Percentiles rank a stretch among this genome's conserved stretches.
Evolutionary conservation across 805 yeast species (phyloP).

Genomic region (Wickerhamiella alocasiicola): DNA sequence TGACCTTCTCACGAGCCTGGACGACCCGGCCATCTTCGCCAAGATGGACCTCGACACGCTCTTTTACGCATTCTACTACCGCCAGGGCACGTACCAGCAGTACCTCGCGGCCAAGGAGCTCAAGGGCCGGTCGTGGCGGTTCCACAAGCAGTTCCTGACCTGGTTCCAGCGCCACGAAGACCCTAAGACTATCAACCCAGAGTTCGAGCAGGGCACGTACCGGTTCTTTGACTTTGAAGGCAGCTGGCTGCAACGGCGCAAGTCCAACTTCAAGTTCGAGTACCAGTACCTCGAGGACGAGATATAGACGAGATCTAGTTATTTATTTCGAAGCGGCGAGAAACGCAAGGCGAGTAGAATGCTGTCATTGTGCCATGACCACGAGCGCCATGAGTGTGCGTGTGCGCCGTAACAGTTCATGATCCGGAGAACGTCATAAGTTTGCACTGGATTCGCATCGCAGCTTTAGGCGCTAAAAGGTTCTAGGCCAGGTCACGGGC

Average conservation of each 20-base stretch:
- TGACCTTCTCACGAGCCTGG: conserved; percentile 45
- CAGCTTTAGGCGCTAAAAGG: too few species aligned
- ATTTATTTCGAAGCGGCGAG: too few species aligned
- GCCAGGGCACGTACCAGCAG: conserved; percentile 61
- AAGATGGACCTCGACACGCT: conserved; percentile 78
- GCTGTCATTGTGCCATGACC: too few species aligned
- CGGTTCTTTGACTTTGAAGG: conserved; percentile 78
- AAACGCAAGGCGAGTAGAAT: too few species aligned
- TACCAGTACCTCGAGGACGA: conserved; percentile 34
- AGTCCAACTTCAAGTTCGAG: conserved; percentile 44
- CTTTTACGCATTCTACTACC: conserved; percentile 84
- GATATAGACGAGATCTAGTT: conserved; percentile 14
- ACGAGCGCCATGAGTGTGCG: too few species aligned
- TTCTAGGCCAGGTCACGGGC: too few species aligned
- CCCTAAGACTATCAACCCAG: conserved; percentile 32
- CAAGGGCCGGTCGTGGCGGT: conserved; percentile 68
- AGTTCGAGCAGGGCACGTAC: conserved; percentile 42
- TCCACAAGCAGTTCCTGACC: conserved; percentile 56
- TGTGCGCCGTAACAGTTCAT: too few species aligned
- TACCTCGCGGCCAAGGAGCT: conserved; percentile 72
- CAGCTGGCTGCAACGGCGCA: conserved; percentile 50
- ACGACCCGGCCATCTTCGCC: conserved; percentile 45
- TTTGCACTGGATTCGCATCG: too few species aligned
- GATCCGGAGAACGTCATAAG: too few species aligned
- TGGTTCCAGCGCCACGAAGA: conserved; percentile 70